Evolutionary conservation across 1,284 basidiomycete species (phyloP).

Genomic region (Athelia sp.): DNA sequence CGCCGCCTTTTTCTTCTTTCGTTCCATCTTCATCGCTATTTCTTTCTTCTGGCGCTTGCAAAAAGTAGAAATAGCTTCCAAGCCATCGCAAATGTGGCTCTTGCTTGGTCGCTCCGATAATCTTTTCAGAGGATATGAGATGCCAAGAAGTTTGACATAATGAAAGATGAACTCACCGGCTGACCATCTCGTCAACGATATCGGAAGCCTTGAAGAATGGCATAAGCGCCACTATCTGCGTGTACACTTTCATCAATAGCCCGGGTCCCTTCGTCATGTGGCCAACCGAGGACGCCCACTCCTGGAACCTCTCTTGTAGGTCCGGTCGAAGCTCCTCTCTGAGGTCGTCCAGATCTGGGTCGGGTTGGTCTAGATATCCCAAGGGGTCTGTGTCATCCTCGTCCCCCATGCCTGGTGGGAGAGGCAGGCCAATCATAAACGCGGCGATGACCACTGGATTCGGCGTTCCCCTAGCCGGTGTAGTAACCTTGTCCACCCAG

Average conservation of each 20-base stretch:
- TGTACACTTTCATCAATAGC: conserved; percentile 35
- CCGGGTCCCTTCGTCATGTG: conserved; percentile 33
- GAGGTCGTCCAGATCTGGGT: conserved; percentile 54
- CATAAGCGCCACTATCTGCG: conserved; percentile 42
- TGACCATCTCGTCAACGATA: conserved; percentile 49
- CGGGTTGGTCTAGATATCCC: conserved; percentile 43
- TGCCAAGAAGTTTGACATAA: background rate
- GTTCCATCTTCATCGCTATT: conserved; percentile 10
- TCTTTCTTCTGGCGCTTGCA: conserved; percentile 44
- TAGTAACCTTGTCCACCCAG: conserved; percentile 48
- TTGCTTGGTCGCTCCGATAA: conserved; percentile 49
- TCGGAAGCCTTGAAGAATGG: conserved; percentile 48
- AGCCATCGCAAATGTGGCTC: conserved; percentile 42
- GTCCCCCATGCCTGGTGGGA: conserved; percentile 31
- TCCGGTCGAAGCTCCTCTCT: conserved; percentile 54
- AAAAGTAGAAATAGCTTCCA: conserved; percentile 44
- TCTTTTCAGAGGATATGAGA: conserved; percentile 21
- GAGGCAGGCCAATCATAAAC: conserved; percentile 63
- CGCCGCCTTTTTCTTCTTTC: conserved; percentile 13
- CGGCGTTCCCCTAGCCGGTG: conserved; percentile 27
- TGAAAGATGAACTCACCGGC: conserved; percentile 33
- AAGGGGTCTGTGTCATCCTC: conserved; percentile 43
- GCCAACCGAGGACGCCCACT: conserved; percentile 41
- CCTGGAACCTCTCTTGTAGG: conserved; percentile 48
- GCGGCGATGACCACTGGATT: conserved; percentile 59